Evolutionary conservation across 192 early-diverging fungal genomes (phyloP).

Genomic region (Backusella morwellensis): DNA sequence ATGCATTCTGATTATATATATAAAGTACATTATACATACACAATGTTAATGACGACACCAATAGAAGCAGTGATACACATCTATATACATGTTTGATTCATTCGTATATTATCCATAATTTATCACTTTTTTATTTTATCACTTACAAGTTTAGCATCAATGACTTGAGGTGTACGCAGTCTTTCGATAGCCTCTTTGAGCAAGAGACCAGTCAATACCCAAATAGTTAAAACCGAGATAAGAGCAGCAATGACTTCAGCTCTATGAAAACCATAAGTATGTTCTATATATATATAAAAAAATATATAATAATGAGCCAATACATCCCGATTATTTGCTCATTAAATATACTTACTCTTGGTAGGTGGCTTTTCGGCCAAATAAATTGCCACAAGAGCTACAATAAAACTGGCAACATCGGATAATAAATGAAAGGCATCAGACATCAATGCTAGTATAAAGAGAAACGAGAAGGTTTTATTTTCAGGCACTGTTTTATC

Average conservation of each 20-base stretch:
- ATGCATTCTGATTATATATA: not conserved
- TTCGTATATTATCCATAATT: no score
- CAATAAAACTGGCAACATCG: slow-evolving; percentile 73
- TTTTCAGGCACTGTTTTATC: not conserved
- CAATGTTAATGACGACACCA: slow-evolving; percentile 76
- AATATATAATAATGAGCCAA: not conserved
- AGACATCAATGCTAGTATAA: slow-evolving; percentile 57
- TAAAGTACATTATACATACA: slow-evolving; percentile 44
- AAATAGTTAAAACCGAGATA: slow-evolving; percentile 70
- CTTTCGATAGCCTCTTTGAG: slow-evolving; percentile 72
- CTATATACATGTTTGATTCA: not conserved
- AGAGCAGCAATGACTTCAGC: slow-evolving; percentile 80
- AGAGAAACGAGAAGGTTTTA: not conserved
- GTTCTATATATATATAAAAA: slow-evolving; percentile 24
- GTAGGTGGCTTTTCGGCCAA: slow-evolving; percentile 62
- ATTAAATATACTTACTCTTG: slow-evolving; percentile 32
- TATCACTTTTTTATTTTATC: not conserved
- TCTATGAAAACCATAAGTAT: slow-evolving; percentile 76
- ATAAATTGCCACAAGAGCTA: slow-evolving; percentile 66
- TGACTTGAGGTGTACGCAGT: slow-evolving; percentile 55
- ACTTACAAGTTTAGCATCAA: slow-evolving; percentile 59
- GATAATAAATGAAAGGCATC: slow-evolving; percentile 74
- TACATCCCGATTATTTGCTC: no score
- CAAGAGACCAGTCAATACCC: slow-evolving; percentile 68
- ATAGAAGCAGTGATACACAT: slow-evolving; percentile 70